Base-by-base conservation (phyloP, 1,284 basidiomycete genomes). In the Tilletia setariae region DNA sequence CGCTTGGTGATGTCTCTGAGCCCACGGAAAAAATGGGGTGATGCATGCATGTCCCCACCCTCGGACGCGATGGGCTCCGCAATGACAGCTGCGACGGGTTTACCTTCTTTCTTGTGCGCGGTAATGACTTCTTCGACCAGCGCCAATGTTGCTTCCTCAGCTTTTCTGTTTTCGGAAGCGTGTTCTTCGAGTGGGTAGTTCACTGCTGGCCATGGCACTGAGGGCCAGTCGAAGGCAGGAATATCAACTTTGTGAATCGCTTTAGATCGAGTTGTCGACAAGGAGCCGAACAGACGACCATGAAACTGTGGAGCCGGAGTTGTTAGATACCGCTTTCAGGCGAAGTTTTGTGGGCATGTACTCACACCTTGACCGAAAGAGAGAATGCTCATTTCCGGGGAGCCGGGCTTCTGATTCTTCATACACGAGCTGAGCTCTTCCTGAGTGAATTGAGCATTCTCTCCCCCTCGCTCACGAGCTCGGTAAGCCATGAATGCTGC, bases 41-140 rank as follows among this genome's bases (percentile, higher is more conserved):
- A 85, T 11, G 86, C 86, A 76, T 87, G 86, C 70, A 84, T 84
- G 81, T 87, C 86, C 11, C 86, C 86, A 11, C 86, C 86, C 76
- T 86, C 86, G n/a, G 85, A 85, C 67, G 86, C 84, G 70, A 87
- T 84, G 15, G 86, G 86, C 77, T 87, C 86, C 70, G 87, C 84
- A 70, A 87, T 86, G 51, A 87, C 80, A 0, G 86, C 86, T 0
- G 86, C 86, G 43, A 87, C 84, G 0, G 85, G 85, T 69, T 81
- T 82, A 43, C 72, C 75, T 23, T 77, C 79, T 61, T 77, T 72
- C 78, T 84, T 85, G 74, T 49, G 71, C 67, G 69, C 70, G 44
- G 72, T 73, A 67, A 85, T 84, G 15, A 80, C 82, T 66, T 79
- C 79, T 68, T 85, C 84, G 16, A 85, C 84, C 28, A 75, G 74